Conservation (phyloP, 192 early-diverging fungal species). For the Mortierella antarctica region DNA sequence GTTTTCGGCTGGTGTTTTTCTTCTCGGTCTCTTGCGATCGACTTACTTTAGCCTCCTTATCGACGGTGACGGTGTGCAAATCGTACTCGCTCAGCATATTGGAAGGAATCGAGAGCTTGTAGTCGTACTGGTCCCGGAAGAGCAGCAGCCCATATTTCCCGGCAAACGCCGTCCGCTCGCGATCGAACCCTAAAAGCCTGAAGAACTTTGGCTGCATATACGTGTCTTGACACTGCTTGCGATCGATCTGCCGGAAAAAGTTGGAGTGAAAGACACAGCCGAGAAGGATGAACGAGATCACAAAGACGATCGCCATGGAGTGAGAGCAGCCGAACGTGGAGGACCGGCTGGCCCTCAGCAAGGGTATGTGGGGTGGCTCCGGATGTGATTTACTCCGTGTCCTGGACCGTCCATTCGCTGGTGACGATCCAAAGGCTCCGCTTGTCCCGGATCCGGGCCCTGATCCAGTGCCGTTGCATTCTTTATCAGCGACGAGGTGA, state of each 20-base stretch:
- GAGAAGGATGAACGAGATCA: constrained; percentile 35
- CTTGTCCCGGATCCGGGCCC: background rate
- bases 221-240: constrained; percentile 57
- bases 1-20: too few relatives aligned
- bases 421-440: constrained; percentile 2
- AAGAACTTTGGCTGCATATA: constrained; percentile 68
- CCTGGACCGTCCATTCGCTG: constrained; percentile 25
- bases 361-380: constrained; percentile 35
- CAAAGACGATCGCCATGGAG: constrained; percentile 33
- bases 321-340: constrained; percentile 39
- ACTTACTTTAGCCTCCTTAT: constrained; percentile 68
- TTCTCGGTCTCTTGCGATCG: background rate
- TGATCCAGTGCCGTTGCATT: background rate
- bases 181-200: constrained; percentile 65
- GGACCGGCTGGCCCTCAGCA: constrained; percentile 27
- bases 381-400: constrained; percentile 51
- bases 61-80: constrained; percentile 57
- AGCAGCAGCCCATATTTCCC: constrained; percentile 83
- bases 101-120: constrained; percentile 23
- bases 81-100: constrained; percentile 29
- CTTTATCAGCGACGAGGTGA: constrained; percentile 8
- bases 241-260: constrained; percentile 71
- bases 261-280: constrained; percentile 72
- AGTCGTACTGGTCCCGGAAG: constrained; percentile 57
- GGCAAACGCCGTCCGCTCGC: constrained; percentile 73